These are phyloP conservation scores for Tetrastigma voinierianum DNA, from an alignment of 164 flowering plant species.

Conservation along the genomic window DNA sequence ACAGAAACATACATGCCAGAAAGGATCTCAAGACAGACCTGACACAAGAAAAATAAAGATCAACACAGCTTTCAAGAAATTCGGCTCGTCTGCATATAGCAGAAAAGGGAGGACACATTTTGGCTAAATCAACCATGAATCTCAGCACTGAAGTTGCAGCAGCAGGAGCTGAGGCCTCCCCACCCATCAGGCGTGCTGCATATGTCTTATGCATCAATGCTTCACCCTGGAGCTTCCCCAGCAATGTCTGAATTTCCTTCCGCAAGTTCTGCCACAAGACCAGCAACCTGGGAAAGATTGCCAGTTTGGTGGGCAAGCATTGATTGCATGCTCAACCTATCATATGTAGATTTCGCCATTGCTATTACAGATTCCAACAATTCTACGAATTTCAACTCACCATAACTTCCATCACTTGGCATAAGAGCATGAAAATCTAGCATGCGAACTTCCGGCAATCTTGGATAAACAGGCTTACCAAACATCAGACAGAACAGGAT, in stretches of 20 bases:
- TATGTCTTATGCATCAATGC: conserved; percentile 99
- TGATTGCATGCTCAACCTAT: conserved; percentile 77
- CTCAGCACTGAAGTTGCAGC: conserved; percentile 92
- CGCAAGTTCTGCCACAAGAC: conserved; percentile 84
- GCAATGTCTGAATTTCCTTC: conserved; percentile 76
- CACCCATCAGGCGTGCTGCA: conserved; percentile 99
- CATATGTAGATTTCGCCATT: conserved; percentile 94
- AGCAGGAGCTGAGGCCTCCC: conserved; percentile 99
- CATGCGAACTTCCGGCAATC: conserved; percentile 99
- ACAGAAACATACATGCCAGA: not conserved
- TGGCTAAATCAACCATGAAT: conserved; percentile 98
- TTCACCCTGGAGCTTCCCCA: conserved; percentile 98
- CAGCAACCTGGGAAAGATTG: conserved; percentile 73
- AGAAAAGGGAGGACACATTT: conserved; percentile 90
- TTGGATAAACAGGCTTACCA: conserved; percentile 96
- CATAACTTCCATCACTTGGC: conserved; percentile 74
- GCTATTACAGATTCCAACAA: conserved; percentile 87
- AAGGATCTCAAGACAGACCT: conserved; percentile 48
- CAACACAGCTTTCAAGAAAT: conserved; percentile 91
- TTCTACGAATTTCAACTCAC: conserved; percentile 85
- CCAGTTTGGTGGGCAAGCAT: conserved; percentile 92
- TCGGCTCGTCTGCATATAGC: conserved; percentile 78
- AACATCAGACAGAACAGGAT: conserved; percentile 90
- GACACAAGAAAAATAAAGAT: conserved; percentile 88
- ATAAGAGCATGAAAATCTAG: conserved; percentile 96